Conservation (phyloP, 139 green algal genomes). For the Trebouxia sp. region DNA sequence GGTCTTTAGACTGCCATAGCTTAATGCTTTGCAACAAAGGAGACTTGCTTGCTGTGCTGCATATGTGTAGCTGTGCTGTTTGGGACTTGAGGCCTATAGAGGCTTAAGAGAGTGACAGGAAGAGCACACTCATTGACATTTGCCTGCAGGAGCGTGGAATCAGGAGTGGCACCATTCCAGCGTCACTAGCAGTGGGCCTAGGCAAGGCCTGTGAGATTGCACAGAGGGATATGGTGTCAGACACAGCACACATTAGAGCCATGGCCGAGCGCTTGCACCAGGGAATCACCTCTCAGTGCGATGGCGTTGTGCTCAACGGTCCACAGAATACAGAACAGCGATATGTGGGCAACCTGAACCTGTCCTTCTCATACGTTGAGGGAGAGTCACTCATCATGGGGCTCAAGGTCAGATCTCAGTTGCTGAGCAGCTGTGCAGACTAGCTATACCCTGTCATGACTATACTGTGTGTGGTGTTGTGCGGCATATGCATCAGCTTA, state of each 20-base stretch:
- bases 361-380: conserved; percentile 98
- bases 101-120: not conserved
- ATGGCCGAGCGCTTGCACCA: conserved; percentile 80
- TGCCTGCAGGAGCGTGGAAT: conserved; percentile 83
- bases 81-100: too few species aligned
- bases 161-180: conserved; percentile 81
- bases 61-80: too few species aligned
- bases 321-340: conserved; percentile 41
- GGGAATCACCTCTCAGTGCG: conserved; percentile 75
- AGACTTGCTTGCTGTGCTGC: too few species aligned
- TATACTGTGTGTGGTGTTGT: too few species aligned
- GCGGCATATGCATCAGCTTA: too few species aligned
- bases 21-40: too few species aligned
- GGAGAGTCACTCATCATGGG: conserved; percentile 97
- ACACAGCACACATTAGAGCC: conserved; percentile 34
- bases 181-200: conserved; percentile 88
- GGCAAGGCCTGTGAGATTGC: conserved; percentile 87
- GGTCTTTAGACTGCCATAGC: too few species aligned
- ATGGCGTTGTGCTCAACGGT: conserved; percentile 79
- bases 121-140: not conserved
- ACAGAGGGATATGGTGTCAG: conserved; percentile 71
- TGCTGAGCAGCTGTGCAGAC: too few species aligned
- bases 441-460: too few species aligned
- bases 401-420: conserved; percentile 74
- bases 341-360: conserved; percentile 94